Evolutionary conservation across 1,284 basidiomycete genomes (phyloP), one percentile per base, ranked within the genome.

Genomic region (Vanrija humicola): DNA sequence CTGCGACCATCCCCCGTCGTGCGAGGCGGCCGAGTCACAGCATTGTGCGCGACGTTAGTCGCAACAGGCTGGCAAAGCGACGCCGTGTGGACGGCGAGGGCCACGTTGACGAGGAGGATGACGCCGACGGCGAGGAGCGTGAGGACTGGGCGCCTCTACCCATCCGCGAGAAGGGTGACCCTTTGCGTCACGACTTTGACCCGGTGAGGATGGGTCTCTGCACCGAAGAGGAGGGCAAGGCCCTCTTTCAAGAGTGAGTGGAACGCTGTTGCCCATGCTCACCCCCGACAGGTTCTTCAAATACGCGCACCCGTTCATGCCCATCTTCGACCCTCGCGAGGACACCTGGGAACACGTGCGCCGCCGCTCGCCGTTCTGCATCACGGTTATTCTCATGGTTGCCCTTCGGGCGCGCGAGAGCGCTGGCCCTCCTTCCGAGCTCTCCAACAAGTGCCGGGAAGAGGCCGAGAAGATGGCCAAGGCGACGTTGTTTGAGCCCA

Each of bases 311-410:
- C 55, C 58, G 12, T 70, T 64, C 48, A 61, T 65, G 39, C 68
- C 68, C 5, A 58, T 70, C 6, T 65, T 59, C 40, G 68, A 70
- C 39, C 65, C 64, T 3, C 9, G 43, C 5, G 50, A 45, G 14
- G 68, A 70, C 47, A 70, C 68, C 0, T 67, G 57, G 58, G 62
- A 67, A 29, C 66, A 56, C 62, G 54, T 70, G 23, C 56, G 65
- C 10, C 39, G 48, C 9, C 56, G 66, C 6, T 66, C 64, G 1
- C 59, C 68, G 3, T 70, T 68, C 44, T 64, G 62, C 28, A 55
- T 70, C 21, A 60, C 64, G 0, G 60, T 62, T 29, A 61, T 70
- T 19, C 44, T 68, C 16, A 58, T 64, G 16, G 58, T 67, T 3
- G 68, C 48, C 3, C 38, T 60, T 14, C 48, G 52, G 7, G 50